Conservation (phyloP, 768 basidiomycete species). For the Auriscalpium orientale region DNA sequence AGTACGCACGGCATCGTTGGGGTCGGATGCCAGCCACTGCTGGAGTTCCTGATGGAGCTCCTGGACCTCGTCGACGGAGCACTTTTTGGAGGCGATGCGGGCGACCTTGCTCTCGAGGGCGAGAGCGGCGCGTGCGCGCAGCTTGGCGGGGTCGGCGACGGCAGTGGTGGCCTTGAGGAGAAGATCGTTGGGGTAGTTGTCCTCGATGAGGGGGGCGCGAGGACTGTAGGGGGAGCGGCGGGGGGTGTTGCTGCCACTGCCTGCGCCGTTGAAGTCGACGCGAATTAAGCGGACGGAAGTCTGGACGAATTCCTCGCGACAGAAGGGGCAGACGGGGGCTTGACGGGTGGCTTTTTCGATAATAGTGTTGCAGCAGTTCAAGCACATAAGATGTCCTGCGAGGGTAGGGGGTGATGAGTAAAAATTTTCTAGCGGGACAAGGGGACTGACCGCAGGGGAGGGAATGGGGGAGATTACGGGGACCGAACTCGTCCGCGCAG, state of each 20-base stretch:
- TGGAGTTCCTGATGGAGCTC: constrained; percentile 72
- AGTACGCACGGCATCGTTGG: constrained; percentile 52
- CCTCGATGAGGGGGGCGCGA: constrained; percentile 32
- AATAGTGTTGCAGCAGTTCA: constrained; percentile 70
- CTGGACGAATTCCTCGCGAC: constrained; percentile 64
- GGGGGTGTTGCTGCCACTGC: constrained; percentile 64
- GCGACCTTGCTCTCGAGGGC: constrained; percentile 73
- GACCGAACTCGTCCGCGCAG: constrained; percentile 80
- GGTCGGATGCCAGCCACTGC: constrained; percentile 61
- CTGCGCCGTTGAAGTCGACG: constrained; percentile 54
- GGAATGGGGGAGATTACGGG: constrained; percentile 66
- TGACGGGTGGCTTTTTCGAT: constrained; percentile 73
- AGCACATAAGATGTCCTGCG: constrained; percentile 75
- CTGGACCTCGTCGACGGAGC: constrained; percentile 80
- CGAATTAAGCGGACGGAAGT: constrained; percentile 71
- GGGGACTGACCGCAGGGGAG: constrained; percentile 67
- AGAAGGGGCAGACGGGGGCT: constrained; percentile 77
- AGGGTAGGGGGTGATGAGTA: constrained; percentile 9
- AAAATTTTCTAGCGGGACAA: constrained; percentile 17
- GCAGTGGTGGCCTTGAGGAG: constrained; percentile 24
- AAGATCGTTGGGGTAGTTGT: constrained; percentile 31
- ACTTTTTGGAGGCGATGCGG: constrained; percentile 75
- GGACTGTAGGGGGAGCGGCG: constrained; percentile 40
- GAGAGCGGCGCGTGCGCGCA: constrained; percentile 43
- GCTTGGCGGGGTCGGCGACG: constrained; percentile 20